Evolutionary conservation across 495 filamentous ascomycete genomes (phyloP), one percentile per base, ranked within the genome.

Genomic region (Friedmanniomyces simplex): DNA sequence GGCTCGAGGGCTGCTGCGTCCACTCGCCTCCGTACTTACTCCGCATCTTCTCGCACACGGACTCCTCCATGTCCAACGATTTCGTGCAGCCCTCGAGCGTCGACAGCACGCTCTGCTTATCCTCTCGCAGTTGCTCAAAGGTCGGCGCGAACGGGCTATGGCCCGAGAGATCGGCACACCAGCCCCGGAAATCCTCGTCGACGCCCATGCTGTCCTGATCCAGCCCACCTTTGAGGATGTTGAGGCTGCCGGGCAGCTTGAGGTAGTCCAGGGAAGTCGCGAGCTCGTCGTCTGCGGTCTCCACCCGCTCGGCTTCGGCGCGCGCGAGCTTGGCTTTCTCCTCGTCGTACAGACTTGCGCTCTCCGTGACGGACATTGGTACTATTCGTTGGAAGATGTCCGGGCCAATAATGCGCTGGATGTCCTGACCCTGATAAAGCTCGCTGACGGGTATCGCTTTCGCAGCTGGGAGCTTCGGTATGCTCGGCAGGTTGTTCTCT

Each of bases 21-120:
- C 93, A 98, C 46, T 96, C 93, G 12, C 75, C 79, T 30, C 93
- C 91, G 68, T 96, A 96, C 70, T 98, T 98, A 1, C 90, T 94
- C 50, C 93, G 82, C 93, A 98, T 98, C 76, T 96, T 96, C 72
- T 98, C 93, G 69, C 93, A 98, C 6, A 97, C 90, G 54, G 87
- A 93, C 73, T 96, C 94, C 69, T 98, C 93, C 81, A 91, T 84
- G 63, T 97, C 93, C 11, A 98, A 68, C 63, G 91, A 86, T 64
- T 93, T 95, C 41, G 81, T 85, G 65, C 87, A 88, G 57, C 78
- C 77, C 60, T 95, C 89, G 53, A 98, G 69, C 10, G 84, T 76
- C 2, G 78, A 71, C 10, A 84, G 65, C 10, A 96, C 85, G 26
- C 78, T 76, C 37, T 84, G 76, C 69, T 93, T 96, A 55, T 90